Evolutionary conservation across 2,329 filamentous ascomycete genomes (phyloP).

Genomic region (Colletotrichum acutatum): DNA sequence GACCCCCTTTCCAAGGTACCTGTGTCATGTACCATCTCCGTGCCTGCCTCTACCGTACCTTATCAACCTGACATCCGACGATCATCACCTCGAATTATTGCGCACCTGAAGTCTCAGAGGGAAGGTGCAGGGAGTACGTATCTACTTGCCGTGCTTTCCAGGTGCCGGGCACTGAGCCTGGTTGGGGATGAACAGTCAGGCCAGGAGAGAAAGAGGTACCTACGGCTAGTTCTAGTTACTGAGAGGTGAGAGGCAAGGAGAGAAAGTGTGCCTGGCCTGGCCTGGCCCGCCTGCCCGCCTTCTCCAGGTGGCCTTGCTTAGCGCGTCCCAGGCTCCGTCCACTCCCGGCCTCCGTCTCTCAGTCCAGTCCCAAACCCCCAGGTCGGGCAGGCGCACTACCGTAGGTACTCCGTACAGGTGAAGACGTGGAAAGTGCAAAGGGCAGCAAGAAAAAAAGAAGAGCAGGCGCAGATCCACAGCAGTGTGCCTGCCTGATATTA

Average conservation of each 20-base stretch:
- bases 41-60: neutral
- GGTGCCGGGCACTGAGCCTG: neutral
- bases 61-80: neutral
- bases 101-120: no score
- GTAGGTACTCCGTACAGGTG: no score
- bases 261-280: neutral
- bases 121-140: neutral
- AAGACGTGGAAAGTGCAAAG: neutral
- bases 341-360: conserved; percentile 17
- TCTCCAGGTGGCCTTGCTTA: neutral
- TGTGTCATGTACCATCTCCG: neutral
- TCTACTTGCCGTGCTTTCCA: neutral
- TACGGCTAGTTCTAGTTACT: no score
- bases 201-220: no score
- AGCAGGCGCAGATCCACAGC: neutral
- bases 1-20: neutral
- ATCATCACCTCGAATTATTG: neutral
- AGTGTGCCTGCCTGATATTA: conserved; percentile 1
- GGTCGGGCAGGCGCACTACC: neutral
- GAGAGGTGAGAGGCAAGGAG: neutral
- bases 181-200: neutral
- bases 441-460: neutral
- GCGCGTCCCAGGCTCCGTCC: conserved; percentile 7
- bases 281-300: neutral
- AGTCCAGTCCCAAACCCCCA: neutral